Evolutionary conservation across 2,329 filamentous ascomycete genomes (phyloP), one percentile per base, ranked within the genome.

Genomic region (Corniculantispora saksenae): DNA sequence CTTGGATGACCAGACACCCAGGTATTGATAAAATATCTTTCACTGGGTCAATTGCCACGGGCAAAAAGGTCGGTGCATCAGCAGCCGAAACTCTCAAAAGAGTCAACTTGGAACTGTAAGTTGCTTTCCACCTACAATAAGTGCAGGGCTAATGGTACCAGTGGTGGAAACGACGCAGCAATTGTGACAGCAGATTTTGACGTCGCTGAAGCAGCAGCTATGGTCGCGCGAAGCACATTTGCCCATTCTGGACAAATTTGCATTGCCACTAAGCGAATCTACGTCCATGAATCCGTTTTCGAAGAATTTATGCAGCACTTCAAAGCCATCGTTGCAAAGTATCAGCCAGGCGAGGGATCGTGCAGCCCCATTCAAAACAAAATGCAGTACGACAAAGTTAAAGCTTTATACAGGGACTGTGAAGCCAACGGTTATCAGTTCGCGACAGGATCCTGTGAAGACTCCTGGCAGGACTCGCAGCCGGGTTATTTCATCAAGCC

Each of bases 301-400:
- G 81, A 86, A 29, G 71, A 79, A 21, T 88, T 90, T 74, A 74
- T 83, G 67, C 17, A 17, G 12, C 21, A 32, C 8, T 19, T 55
- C 23, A 21, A 50, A 19, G 43, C 23, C 38, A 13, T 43, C 29
- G 58, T 50, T 10, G 43, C 25, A 51, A 81, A 77, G 3, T 76
- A 76, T 55, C 74, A 78, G 19, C 70, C 86, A 5, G 79, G 85
- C 67, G 81, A 84, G 17, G 84, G 84, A 1, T 70, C 85, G 47
- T 81, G 87, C 64, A 84, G 86, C 0, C 89, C 89, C 0, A 75
- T 91, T 2, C 86, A 88, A 66, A 91, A 91, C 75, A 76, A 81
- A 68, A 84, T 87, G 82, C 89, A 91, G 74, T 91, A 82, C 71
- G 84, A 89, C 15, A 82, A 88, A 10, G 72, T 75, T 48, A 72